Conservation (phyloP, 2,329 filamentous ascomycete species). For the Exophiala aquamarina region DNA sequence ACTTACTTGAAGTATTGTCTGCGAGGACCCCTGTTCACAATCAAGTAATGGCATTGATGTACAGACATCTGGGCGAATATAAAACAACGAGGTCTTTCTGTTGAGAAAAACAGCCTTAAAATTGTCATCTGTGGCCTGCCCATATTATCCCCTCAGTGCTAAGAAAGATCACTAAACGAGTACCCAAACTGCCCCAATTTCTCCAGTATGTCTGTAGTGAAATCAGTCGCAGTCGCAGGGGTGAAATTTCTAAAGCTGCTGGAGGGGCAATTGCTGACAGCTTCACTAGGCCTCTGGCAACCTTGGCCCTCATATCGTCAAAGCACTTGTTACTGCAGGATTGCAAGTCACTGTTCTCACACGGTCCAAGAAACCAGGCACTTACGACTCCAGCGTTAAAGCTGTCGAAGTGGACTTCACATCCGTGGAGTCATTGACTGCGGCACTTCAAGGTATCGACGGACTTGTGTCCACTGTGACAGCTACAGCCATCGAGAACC, state of each 20-base stretch:
- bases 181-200: not conserved
- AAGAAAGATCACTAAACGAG: not conserved
- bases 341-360: slow-evolving; percentile 32
- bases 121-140: too few species aligned
- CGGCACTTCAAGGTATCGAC: slow-evolving; percentile 29
- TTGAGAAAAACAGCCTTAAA: too few species aligned
- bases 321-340: slow-evolving; percentile 24
- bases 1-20: too few species aligned
- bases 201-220: slow-evolving; percentile 8
- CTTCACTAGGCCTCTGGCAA: slow-evolving; percentile 29
- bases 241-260: slow-evolving; percentile 1
- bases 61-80: too few species aligned
- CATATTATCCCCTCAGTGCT: too few species aligned
- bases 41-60: too few species aligned
- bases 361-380: slow-evolving; percentile 14
- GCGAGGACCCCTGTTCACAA: too few species aligned
- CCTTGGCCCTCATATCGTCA: slow-evolving; percentile 29
- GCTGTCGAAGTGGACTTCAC: slow-evolving; percentile 29
- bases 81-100: too few species aligned
- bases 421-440: slow-evolving; percentile 26
- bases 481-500: slow-evolving; percentile 39
- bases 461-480: slow-evolving; percentile 28
- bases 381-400: not conserved
- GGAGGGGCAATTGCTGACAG: not conserved
- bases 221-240: slow-evolving; percentile 13